phyloP scores from a whole-genome alignment of 2,329 filamentous ascomycete genomes.

The Calonectria ilicicola region DNA sequence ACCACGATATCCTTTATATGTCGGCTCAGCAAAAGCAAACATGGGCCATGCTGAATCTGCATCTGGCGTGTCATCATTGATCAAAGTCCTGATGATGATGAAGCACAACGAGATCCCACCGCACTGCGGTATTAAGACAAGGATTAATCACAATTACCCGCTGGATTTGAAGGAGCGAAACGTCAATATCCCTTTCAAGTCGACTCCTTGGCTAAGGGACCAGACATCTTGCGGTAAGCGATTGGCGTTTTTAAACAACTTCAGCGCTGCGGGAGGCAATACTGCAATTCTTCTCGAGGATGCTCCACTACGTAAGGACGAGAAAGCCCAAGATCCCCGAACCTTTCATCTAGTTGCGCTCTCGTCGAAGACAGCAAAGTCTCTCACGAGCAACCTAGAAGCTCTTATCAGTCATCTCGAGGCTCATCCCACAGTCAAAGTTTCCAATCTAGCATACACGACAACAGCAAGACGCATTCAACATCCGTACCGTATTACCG shows the following conservation, averaged over 20 bases:
- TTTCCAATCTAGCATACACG: slow-evolving; percentile 74
- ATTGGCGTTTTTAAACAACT: slow-evolving; percentile 73
- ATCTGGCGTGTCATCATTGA: slow-evolving; percentile 70
- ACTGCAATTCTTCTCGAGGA: slow-evolving; percentile 76
- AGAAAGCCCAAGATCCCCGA: slow-evolving; percentile 62
- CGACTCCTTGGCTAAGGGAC: slow-evolving; percentile 62
- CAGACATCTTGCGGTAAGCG: slow-evolving; percentile 57
- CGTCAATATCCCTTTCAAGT: slow-evolving; percentile 68
- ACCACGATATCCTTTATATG: slow-evolving; percentile 63
- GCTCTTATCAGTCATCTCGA: slow-evolving; percentile 67
- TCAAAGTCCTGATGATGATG: slow-evolving; percentile 75
- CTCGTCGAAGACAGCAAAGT: slow-evolving; percentile 65
- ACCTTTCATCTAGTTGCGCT: slow-evolving; percentile 69
- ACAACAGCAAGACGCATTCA: slow-evolving; percentile 75
- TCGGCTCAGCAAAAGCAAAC: slow-evolving; percentile 74
- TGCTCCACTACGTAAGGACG: slow-evolving; percentile 61
- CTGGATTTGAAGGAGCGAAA: slow-evolving; percentile 67
- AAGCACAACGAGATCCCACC: slow-evolving; percentile 73
- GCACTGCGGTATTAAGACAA: slow-evolving; percentile 75
- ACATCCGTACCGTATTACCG: slow-evolving; percentile 67
- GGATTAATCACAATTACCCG: slow-evolving; percentile 71
- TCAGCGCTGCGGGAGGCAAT: slow-evolving; percentile 79
- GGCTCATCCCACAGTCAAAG: slow-evolving; percentile 59
- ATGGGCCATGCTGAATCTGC: slow-evolving; percentile 73
- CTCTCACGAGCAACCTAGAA: slow-evolving; percentile 70